Base-by-base conservation (phyloP, 371 early-diverging fungal genomes). In the Mortierella sp. region DNA sequence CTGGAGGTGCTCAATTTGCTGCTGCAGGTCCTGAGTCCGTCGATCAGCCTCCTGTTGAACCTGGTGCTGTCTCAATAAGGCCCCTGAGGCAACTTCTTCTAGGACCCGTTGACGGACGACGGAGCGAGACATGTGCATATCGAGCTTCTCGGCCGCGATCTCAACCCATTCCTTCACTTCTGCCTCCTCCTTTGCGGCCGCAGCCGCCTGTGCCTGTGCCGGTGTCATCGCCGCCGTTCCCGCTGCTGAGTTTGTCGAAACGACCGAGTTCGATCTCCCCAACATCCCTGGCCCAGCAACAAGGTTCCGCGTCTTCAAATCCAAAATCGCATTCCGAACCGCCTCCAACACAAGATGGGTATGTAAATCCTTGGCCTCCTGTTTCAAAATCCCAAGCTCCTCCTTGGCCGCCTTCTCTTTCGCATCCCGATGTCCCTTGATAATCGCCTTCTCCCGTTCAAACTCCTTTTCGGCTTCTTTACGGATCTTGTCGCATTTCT, bases 81-180 rank as follows among this genome's bases (percentile, higher is more conserved):
- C 79, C 2, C 74, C 83, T 12, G 79, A 44, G 0, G 83, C 76
- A 63, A 83, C 71, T 74, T 79, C 83, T 29, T 83, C 83, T 48
- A 83, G 51, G 7, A 83, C n/a, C 29, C 83, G 76, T 32, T 83
- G 83, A 10, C 83, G 79, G 10, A 44, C 79, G 49, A 73, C 74
- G 46, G n/a, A 35, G 48, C 58, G 75, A 16, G 79, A 56, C 83
- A 83, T 76, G 48, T 83, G 76, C 21, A 65, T 43, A 72, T 79
- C 83, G 24, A 83, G 58, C 12, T 58, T 72, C 7, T 83, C 79
- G 2, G 83, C 79, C 10, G 83, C 79, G 65, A 76, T 76, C n/a
- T 83, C 83, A 49, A 83, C 74, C 83, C 83, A 83, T 29, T 83
- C 83, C 24, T 79, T 79, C 54, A 83, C 76, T 44, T 83, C 79